Evolutionary conservation across 2,329 filamentous ascomycete species (phyloP), one percentile per base, ranked within the genome.

Genomic region (Talaromyces rugulosus): DNA sequence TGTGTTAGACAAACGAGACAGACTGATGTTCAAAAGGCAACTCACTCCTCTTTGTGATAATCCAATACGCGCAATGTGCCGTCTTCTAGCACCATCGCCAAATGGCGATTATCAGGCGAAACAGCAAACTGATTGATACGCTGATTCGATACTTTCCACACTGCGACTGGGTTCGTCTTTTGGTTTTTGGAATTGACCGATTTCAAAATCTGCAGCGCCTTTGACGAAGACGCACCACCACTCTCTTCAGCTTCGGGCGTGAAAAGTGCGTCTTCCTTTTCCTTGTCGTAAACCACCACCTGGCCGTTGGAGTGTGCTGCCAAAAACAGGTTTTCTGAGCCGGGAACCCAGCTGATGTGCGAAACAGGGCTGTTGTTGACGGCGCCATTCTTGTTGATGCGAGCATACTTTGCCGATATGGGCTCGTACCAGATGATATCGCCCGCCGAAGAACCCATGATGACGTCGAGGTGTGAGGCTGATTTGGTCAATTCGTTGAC

Each of bases 381-480:
- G 61, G 90, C 85, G 28, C 94, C 94, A 74, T 98, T 98, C 79
- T 99, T 99, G 74, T 99, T 99, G 70, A 99, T 83, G 23, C 95
- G 88, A 3, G 92, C 91, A 75, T 99, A 99, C 73, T 96, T 92
- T 70, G 98, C 94, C 44, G 92, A 94, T 70, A 97, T 91, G 11
- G 95, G 93, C 76, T 99, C 95, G 81, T 95, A 98, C 95, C 95
- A 99, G 65, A 99, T 94, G 55, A 99, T 92, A 75, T 99, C 95
- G 44, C 93, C 92, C 0, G 93, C 96, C 6, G 94, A 97, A 71
- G 96, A 98, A 0, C 95, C 95, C 87, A 99, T 90, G 62, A 96
- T 87, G 23, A 99, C 82, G 73, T 99, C 95, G 50, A 99, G 83
- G 71, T 98, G 94, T 5, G 84, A 87, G 3, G 84, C 73, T 57